A percentile compares a stretch with the other conserved stretches of the same genome.
phyloP scores from a whole-genome alignment of 768 basidiomycete species.

The Boletus sensibilis region DNA sequence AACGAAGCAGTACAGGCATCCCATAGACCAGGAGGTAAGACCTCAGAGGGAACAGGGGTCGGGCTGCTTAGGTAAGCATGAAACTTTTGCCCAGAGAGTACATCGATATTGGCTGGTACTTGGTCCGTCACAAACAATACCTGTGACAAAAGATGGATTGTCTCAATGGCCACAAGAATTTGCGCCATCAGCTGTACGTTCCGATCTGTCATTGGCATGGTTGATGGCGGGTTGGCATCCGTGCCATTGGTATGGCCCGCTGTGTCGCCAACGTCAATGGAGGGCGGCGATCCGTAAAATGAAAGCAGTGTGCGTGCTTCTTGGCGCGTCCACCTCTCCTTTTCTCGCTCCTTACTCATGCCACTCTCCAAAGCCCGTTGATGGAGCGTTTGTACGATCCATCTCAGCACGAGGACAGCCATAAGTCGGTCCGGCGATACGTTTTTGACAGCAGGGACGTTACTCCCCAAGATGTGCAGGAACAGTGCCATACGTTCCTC shows the following conservation, averaged over 20 bases:
- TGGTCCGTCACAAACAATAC: slow-evolving; percentile 53
- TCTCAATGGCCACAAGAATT: slow-evolving; percentile 54
- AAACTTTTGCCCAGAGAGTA: slow-evolving; percentile 59
- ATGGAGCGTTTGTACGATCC: slow-evolving; percentile 54
- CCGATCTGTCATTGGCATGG: slow-evolving; percentile 47
- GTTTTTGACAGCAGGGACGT: slow-evolving; percentile 44
- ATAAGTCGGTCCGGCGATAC: slow-evolving; percentile 48
- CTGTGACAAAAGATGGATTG: slow-evolving; percentile 59
- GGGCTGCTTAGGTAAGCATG: slow-evolving; percentile 50
- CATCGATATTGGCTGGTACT: slow-evolving; percentile 44
- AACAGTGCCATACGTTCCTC: slow-evolving; percentile 55
- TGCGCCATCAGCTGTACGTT: slow-evolving; percentile 72
- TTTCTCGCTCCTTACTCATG: slow-evolving; percentile 54
- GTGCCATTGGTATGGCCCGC: slow-evolving; percentile 20
- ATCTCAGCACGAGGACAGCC: slow-evolving; percentile 58
- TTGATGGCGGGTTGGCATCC: slow-evolving; percentile 3
- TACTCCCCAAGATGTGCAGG: slow-evolving; percentile 55
- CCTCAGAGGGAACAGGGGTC: slow-evolving; percentile 17
- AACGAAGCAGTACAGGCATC: slow-evolving; percentile 47
- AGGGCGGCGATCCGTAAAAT: slow-evolving; percentile 36
- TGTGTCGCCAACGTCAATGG: slow-evolving; percentile 6
- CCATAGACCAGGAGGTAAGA: slow-evolving; percentile 41
- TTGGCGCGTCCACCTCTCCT: slow-evolving; percentile 64
- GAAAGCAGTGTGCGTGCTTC: slow-evolving; percentile 64
- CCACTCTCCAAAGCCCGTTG: slow-evolving; percentile 48